Conservation (phyloP, 345 rosid genomes). For the Ceriops tagal region DNA sequence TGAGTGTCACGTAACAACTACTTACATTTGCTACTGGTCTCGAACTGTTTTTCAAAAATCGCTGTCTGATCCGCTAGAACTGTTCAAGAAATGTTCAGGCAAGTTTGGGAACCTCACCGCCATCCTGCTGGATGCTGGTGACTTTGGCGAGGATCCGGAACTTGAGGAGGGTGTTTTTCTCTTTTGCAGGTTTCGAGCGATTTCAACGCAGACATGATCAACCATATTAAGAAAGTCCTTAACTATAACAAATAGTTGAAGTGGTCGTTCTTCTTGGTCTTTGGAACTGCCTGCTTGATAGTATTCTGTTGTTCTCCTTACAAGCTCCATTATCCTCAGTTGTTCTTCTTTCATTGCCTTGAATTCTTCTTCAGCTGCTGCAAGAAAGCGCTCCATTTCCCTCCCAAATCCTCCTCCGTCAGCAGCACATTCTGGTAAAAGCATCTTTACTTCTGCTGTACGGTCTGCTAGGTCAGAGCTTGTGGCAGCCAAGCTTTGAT, state of each 20-base stretch:
- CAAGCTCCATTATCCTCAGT: constrained; percentile 52
- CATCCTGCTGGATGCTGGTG: constrained; percentile 24
- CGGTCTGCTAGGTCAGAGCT: constrained; percentile 44
- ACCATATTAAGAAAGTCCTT: constrained; percentile 76
- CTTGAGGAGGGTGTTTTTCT: constrained; percentile 33
- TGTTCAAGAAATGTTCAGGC: constrained; percentile 62
- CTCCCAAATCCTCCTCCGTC: constrained; percentile 40
- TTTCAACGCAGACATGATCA: constrained; percentile 65
- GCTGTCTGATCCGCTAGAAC: constrained; percentile 57
- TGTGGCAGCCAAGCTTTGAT: constrained; percentile 38
- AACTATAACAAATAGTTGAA: constrained; percentile 62
- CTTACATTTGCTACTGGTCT: constrained; percentile 17
- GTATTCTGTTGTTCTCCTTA: constrained; percentile 69
- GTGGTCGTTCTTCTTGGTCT: constrained; percentile 38
- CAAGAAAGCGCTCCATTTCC: constrained; percentile 57
- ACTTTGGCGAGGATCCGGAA: constrained; percentile 29
- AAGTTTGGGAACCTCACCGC: constrained; percentile 57
- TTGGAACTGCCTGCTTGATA: constrained; percentile 63
- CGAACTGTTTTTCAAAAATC: constrained; percentile 38
- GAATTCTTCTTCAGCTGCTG: constrained; percentile 57
- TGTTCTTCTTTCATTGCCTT: constrained; percentile 46
- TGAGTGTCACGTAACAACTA: constrained; percentile 10
- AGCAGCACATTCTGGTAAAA: constrained; percentile 31
- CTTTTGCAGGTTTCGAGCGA: constrained; percentile 58
- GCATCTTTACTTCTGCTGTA: constrained; percentile 37